Evolutionary conservation across 1,139 yeast species (phyloP).

Genomic region (Kodamaea plutei): DNA sequence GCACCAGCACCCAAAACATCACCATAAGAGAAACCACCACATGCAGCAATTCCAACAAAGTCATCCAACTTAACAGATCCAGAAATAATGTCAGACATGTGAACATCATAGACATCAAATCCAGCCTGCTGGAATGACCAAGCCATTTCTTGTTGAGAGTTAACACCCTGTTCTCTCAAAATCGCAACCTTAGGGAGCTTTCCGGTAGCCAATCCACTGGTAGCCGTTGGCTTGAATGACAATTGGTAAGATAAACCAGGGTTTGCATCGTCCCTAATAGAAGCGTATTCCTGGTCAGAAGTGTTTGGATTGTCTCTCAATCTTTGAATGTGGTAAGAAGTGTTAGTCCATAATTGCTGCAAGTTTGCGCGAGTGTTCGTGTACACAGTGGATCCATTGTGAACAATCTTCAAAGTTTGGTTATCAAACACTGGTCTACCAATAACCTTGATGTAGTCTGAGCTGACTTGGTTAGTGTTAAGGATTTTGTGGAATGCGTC

Average conservation of each 20-base stretch:
- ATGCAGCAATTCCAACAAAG: conserved; percentile 94
- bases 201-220: conserved; percentile 1
- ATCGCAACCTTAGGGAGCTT: conserved; percentile 91
- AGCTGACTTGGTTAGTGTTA: conserved; percentile 52
- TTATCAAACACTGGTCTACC: conserved; percentile 59
- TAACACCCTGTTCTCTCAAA: conserved; percentile 97
- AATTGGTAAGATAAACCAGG: conserved; percentile 87
- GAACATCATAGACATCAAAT: conserved; percentile 88
- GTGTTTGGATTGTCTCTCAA: conserved; percentile 91
- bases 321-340: conserved; percentile 87
- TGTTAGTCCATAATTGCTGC: conserved; percentile 83
- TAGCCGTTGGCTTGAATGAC: conserved; percentile 45
- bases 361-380: conserved; percentile 61
- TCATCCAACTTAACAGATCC: conserved; percentile 72
- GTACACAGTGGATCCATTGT: conserved; percentile 46
- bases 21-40: conserved; percentile 99
- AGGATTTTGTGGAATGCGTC: conserved; percentile 55
- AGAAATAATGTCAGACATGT: conserved; percentile 86
- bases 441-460: conserved; percentile 51
- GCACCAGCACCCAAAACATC: conserved; percentile 99
- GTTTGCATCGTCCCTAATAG: conserved; percentile 73
- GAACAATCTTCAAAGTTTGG: conserved; percentile 49
- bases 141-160: conserved; percentile 98
- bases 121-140: conserved; percentile 96
- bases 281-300: conserved; percentile 79